phyloP scores from a whole-genome alignment of 306 rosid genomes.

The Glycine tomentella region DNA sequence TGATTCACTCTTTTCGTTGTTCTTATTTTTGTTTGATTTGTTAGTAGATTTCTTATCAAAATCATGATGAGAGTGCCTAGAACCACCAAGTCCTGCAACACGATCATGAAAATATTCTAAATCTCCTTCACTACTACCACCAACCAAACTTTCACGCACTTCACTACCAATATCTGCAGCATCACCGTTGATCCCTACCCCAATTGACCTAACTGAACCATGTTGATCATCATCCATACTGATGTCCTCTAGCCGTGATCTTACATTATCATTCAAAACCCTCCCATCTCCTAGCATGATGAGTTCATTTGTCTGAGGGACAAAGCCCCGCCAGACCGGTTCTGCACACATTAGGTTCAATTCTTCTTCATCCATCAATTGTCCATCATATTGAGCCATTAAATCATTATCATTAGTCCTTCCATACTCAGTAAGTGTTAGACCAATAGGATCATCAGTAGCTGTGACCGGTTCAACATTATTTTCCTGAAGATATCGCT shows the following conservation, averaged over 20 bases:
- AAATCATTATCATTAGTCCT: conserved; percentile 67
- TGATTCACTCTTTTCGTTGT: conserved; percentile 57
- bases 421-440: conserved; percentile 69
- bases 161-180: conserved; percentile 81
- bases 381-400: conserved; percentile 87
- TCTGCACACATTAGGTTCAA: conserved; percentile 80
- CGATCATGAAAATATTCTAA: conserved; percentile 64
- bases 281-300: conserved; percentile 76
- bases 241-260: conserved; percentile 66
- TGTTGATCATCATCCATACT: conserved; percentile 81
- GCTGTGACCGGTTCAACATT: conserved; percentile 66
- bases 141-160: conserved; percentile 81
- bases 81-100: conserved; percentile 66
- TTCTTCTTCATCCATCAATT: conserved; percentile 89
- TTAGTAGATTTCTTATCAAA: conserved; percentile 58
- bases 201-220: conserved; percentile 88
- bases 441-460: conserved; percentile 72
- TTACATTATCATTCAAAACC: conserved; percentile 64
- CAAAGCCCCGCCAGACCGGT: conserved; percentile 94
- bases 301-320: conserved; percentile 79
- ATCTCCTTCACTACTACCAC: conserved; percentile 84
- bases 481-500: conserved; percentile 74
- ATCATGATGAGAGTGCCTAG: conserved; percentile 57
- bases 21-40: conserved; percentile 57
- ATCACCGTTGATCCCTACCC: conserved; percentile 87